Evolutionary conservation across 2,329 filamentous ascomycete species (phyloP).

Genomic region (Onygena corvina): DNA sequence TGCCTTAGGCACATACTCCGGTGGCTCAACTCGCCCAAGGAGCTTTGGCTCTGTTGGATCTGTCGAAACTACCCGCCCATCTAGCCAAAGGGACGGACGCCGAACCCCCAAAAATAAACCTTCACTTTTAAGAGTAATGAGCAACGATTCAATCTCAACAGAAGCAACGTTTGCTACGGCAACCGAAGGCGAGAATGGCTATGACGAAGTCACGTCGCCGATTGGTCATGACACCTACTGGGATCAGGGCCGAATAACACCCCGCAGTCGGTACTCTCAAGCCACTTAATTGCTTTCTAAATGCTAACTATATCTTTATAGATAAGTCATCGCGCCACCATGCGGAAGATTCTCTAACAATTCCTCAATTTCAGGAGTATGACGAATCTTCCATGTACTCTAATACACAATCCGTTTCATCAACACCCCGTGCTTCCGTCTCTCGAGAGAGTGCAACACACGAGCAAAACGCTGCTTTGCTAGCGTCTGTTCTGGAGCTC

Average conservation of each 20-base stretch:
- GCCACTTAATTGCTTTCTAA: background rate
- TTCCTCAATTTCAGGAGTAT: background rate
- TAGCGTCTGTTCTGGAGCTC: slow-evolving; percentile 2
- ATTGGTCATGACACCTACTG: background rate
- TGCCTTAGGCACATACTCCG: slow-evolving; percentile 57
- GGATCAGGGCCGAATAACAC: background rate
- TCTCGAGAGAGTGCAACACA: background rate
- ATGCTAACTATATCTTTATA: slow-evolving; percentile 11
- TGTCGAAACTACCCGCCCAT: slow-evolving; percentile 39
- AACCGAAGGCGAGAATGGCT: slow-evolving; percentile 36
- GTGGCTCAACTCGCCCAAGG: slow-evolving; percentile 17
- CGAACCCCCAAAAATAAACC: slow-evolving; percentile 14
- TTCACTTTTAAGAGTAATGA: slow-evolving; percentile 41
- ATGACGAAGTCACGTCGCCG: slow-evolving; percentile 22
- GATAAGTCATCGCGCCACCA: slow-evolving; percentile 18
- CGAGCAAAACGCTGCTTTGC: background rate
- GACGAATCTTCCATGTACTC: background rate
- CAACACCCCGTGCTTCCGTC: slow-evolving; percentile 3
- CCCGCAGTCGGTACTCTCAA: background rate
- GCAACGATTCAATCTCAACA: slow-evolving; percentile 49
- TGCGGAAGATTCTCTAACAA: background rate
- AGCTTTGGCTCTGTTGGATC: slow-evolving; percentile 37
- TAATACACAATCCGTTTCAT: background rate
- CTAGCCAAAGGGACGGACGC: slow-evolving; percentile 9
- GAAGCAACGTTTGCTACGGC: slow-evolving; percentile 53